Conservation (phyloP, 208 protist species). For the Crithidia fasciculata region DNA sequence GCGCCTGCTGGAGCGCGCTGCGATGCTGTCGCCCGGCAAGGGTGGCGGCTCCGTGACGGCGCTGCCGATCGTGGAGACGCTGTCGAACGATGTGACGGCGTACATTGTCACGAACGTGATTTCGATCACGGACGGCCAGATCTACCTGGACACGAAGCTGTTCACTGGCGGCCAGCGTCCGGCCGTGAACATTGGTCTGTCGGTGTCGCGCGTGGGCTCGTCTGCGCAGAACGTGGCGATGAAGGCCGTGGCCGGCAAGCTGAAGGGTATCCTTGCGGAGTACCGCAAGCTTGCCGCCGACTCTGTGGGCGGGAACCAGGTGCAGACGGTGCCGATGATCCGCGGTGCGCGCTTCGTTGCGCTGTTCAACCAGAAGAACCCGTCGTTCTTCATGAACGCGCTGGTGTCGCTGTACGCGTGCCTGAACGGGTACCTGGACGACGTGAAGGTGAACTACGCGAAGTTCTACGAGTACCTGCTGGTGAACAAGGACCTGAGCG, state of each 20-base stretch:
- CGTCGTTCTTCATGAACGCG: conserved; percentile 85
- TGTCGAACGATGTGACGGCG: conserved; percentile 94
- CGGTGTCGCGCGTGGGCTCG: conserved; percentile 94
- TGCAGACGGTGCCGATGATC: conserved; percentile 85
- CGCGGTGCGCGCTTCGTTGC: conserved; percentile 82
- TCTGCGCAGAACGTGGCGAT: conserved; percentile 93
- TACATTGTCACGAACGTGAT: conserved; percentile 96
- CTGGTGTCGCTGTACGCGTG: conserved; percentile 84
- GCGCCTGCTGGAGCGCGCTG: conserved; percentile 92
- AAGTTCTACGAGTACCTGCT: conserved; percentile 92
- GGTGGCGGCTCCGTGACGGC: conserved; percentile 91
- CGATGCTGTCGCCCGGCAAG: conserved; percentile 86
- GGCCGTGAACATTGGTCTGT: conserved; percentile 95
- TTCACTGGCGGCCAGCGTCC: conserved; percentile 94
- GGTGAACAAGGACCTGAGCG: conserved; percentile 84
- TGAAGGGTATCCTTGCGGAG: conserved; percentile 94
- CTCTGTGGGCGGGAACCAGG: conserved; percentile 73
- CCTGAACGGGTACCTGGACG: conserved; percentile 85
- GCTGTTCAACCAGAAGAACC: conserved; percentile 90
- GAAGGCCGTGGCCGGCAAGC: conserved; percentile 91
- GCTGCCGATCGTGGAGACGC: conserved; percentile 94
- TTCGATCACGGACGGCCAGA: conserved; percentile 96
- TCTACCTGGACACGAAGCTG: conserved; percentile 94
- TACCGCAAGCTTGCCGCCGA: conserved; percentile 94
- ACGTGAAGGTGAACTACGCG: conserved; percentile 87